Conservation (phyloP, 1,139 yeast genomes). For the Zygoascus sp. region DNA sequence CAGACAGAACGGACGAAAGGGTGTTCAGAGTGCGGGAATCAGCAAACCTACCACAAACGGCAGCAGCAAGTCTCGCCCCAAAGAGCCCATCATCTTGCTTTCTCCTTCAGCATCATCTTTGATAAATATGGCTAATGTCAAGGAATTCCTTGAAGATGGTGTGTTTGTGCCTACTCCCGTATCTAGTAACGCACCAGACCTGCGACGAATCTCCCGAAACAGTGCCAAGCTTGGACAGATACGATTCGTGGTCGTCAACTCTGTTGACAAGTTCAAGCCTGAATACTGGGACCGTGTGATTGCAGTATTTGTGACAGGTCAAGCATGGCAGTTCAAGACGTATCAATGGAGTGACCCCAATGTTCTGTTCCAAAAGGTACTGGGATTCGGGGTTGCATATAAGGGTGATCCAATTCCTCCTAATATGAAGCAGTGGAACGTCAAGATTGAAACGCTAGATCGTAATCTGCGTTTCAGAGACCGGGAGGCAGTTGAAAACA, state of each 20-base stretch:
- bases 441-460: slow-evolving; percentile 69
- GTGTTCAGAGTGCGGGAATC: slow-evolving; percentile 7
- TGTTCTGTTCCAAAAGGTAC: slow-evolving; percentile 71
- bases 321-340: slow-evolving; percentile 90
- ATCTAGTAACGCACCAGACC: slow-evolving; percentile 37
- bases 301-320: slow-evolving; percentile 95
- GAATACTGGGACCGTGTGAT: slow-evolving; percentile 95
- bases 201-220: slow-evolving; percentile 52
- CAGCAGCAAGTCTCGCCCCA: slow-evolving; percentile 25
- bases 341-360: slow-evolving; percentile 83
- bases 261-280: slow-evolving; percentile 85
- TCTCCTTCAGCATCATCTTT: slow-evolving; percentile 95
- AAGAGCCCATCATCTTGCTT: slow-evolving; percentile 86
- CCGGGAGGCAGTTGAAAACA: slow-evolving; percentile 73
- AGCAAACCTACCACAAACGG: slow-evolving; percentile 17
- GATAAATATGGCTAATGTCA: slow-evolving; percentile 73
- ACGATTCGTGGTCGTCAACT: slow-evolving; percentile 76
- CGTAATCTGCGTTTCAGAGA: slow-evolving; percentile 84
- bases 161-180: slow-evolving; percentile 57
- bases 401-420: slow-evolving; percentile 77
- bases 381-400: slow-evolving; percentile 76
- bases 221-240: slow-evolving; percentile 55
- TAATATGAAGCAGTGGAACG: slow-evolving; percentile 82
- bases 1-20: slow-evolving; percentile 12
- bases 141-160: slow-evolving; percentile 77